Evolutionary conservation across 306 rosid species (phyloP).

Genomic region (Citrullus colocynthis): DNA sequence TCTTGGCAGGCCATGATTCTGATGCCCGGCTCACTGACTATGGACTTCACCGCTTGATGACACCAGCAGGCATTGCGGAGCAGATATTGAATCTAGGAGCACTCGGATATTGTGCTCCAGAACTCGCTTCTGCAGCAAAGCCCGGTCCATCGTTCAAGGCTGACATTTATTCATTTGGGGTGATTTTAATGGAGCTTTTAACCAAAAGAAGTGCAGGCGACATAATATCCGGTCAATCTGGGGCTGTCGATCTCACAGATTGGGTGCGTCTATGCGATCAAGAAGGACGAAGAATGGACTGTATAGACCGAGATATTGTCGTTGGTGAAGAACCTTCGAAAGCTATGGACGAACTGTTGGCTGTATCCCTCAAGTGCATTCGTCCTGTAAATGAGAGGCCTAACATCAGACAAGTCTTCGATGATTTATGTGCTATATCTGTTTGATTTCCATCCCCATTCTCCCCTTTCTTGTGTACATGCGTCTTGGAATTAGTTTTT

Average conservation of each 20-base stretch:
- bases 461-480: neutral
- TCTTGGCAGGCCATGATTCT: slow-evolving; percentile 55
- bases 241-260: slow-evolving; percentile 94
- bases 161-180: slow-evolving; percentile 87
- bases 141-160: slow-evolving; percentile 84
- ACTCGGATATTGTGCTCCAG: slow-evolving; percentile 90
- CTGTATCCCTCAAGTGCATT: slow-evolving; percentile 77
- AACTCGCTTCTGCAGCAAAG: slow-evolving; percentile 58
- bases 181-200: slow-evolving; percentile 79
- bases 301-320: slow-evolving; percentile 84
- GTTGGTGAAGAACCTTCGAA: slow-evolving; percentile 70
- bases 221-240: slow-evolving; percentile 87
- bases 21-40: slow-evolving; percentile 60
- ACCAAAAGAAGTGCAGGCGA: slow-evolving; percentile 96
- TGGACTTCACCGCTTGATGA: slow-evolving; percentile 90
- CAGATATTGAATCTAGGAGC: slow-evolving; percentile 93
- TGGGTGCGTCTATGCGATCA: slow-evolving; percentile 94
- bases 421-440: slow-evolving; percentile 64
- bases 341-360: slow-evolving; percentile 79
- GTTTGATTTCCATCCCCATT: slow-evolving; percentile 25
- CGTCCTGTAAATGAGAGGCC: slow-evolving; percentile 99
- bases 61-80: slow-evolving; percentile 73
- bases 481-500: slow-evolving; percentile 10
- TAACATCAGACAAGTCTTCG: slow-evolving; percentile 93
- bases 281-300: slow-evolving; percentile 92